A percentile compares a stretch with the other conserved stretches of the same genome.
phyloP scores from a whole-genome alignment of 2,329 filamentous ascomycete species.

The Tolypocladium tropicale region DNA sequence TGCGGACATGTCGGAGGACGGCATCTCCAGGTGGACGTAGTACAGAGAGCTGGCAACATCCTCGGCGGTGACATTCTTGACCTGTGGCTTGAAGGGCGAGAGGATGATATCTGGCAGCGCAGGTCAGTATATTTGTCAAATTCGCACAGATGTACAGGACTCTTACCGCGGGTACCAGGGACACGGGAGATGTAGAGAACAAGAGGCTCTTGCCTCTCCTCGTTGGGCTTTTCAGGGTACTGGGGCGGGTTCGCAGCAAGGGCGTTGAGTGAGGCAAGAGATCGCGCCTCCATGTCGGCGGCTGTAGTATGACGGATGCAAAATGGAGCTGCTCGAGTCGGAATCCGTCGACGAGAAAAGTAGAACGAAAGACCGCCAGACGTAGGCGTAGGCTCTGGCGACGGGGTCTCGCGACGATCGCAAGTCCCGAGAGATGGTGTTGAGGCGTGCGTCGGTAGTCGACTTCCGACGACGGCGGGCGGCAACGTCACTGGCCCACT shows the following conservation, averaged over 20 bases:
- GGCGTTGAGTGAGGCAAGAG: slow-evolving; percentile 66
- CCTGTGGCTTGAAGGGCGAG: slow-evolving; percentile 77
- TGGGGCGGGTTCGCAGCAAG: slow-evolving; percentile 80
- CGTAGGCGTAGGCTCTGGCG: not conserved
- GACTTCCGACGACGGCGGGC: not conserved
- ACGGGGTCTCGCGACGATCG: not conserved
- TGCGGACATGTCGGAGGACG: slow-evolving; percentile 40
- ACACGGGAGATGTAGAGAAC: slow-evolving; percentile 89
- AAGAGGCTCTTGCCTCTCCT: slow-evolving; percentile 58
- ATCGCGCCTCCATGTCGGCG: slow-evolving; percentile 63
- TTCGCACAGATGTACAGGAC: not conserved
- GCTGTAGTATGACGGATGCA: too few species aligned
- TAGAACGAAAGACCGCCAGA: not conserved
- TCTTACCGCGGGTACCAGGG: slow-evolving; percentile 74
- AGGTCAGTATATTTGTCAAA: slow-evolving; percentile 7
- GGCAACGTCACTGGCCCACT: not conserved
- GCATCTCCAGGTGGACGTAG: slow-evolving; percentile 63
- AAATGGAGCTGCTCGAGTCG: too few species aligned
- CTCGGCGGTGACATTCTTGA: slow-evolving; percentile 79
- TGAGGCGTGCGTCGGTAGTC: not conserved
- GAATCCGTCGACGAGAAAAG: not conserved
- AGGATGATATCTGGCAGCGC: slow-evolving; percentile 79
- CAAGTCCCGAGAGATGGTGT: not conserved
- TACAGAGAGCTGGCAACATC: slow-evolving; percentile 85
- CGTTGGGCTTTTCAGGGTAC: slow-evolving; percentile 69